Percentiles rank a stretch among this genome's conserved stretches.
Conservation (phyloP, 495 filamentous ascomycete species). For the Bacidia rubella region DNA sequence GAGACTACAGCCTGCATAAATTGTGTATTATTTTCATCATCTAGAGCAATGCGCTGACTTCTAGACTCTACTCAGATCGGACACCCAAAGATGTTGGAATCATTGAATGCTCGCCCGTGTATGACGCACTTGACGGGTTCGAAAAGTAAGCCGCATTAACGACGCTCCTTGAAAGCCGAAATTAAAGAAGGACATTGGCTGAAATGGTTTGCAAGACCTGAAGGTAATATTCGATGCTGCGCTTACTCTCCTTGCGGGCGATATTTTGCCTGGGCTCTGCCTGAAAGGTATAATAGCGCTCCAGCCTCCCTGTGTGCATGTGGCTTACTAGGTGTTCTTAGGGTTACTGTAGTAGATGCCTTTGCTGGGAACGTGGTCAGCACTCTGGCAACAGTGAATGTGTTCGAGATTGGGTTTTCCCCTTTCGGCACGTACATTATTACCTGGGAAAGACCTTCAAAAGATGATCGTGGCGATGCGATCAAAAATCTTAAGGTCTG, state of each 20-base stretch:
- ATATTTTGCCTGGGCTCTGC: constrained; percentile 90
- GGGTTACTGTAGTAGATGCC: constrained; percentile 72
- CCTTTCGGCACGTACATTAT: constrained; percentile 83
- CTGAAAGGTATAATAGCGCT: constrained; percentile 46
- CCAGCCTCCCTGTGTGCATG: neutral
- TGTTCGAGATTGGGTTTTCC: constrained; percentile 90
- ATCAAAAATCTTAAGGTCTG: constrained; percentile 95
- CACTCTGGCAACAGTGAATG: constrained; percentile 60
- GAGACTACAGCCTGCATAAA: too few species aligned
- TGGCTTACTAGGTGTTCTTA: constrained; percentile 17
- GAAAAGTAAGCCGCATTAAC: constrained; percentile 34
- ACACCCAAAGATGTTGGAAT: constrained; percentile 93
- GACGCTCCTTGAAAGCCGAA: neutral
- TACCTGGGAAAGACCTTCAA: constrained; percentile 87
- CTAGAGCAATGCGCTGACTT: too few species aligned
- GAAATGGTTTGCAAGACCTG: constrained; percentile 40
- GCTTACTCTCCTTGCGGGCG: constrained; percentile 87
- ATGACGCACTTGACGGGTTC: constrained; percentile 76
- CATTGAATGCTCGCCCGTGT: constrained; percentile 78
- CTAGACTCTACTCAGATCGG: constrained; percentile 42
- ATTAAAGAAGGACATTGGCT: neutral
- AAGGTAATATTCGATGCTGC: constrained; percentile 89
- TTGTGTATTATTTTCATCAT: too few species aligned
- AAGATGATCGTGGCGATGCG: constrained; percentile 85
- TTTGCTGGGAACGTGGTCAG: constrained; percentile 65